Evolutionary conservation across 495 filamentous ascomycete species (phyloP).

Genomic region (Trichocladium uniseriatum): DNA sequence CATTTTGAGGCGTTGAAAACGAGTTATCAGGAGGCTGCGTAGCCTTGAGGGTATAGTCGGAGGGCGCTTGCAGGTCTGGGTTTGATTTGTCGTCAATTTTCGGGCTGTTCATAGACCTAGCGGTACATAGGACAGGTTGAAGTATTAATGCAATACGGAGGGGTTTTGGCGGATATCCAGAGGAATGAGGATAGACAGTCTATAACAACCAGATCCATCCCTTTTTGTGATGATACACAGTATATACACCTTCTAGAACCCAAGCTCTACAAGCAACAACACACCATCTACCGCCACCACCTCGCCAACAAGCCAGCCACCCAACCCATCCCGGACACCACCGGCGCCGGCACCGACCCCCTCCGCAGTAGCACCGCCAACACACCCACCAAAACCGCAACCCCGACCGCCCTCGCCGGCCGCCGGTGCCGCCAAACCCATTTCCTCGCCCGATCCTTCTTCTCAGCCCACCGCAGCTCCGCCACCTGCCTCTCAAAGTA

Average conservation of each 20-base stretch:
- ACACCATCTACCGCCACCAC: constrained; percentile 11
- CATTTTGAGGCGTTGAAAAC: constrained; percentile 55
- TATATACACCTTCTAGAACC: no score
- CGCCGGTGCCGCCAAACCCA: constrained; percentile 51
- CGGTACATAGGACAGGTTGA: no score
- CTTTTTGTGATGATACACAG: no score
- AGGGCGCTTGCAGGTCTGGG: not conserved
- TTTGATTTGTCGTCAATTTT: not conserved
- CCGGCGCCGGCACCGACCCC: constrained; percentile 5
- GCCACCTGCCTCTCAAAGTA: constrained; percentile 60
- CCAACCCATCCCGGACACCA: constrained; percentile 19
- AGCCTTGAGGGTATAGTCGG: not conserved
- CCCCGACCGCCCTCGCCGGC: constrained; percentile 46
- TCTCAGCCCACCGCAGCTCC: constrained; percentile 56
- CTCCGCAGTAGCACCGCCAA: constrained; percentile 37
- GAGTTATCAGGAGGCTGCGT: constrained; percentile 35
- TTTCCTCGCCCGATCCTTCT: constrained; percentile 42
- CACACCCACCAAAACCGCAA: constrained; percentile 55
- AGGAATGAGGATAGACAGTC: no score
- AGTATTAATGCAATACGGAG: no score
- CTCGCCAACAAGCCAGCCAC: constrained; percentile 10
- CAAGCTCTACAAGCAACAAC: not conserved
- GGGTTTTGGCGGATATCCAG: no score
- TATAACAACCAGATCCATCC: no score
- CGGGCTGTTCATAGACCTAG: no score